A percentile compares a stretch with the other conserved stretches of the same genome.
Evolutionary conservation across 1,139 yeast genomes (phyloP).

Genomic region (Yamadazyma atmosphaerica): DNA sequence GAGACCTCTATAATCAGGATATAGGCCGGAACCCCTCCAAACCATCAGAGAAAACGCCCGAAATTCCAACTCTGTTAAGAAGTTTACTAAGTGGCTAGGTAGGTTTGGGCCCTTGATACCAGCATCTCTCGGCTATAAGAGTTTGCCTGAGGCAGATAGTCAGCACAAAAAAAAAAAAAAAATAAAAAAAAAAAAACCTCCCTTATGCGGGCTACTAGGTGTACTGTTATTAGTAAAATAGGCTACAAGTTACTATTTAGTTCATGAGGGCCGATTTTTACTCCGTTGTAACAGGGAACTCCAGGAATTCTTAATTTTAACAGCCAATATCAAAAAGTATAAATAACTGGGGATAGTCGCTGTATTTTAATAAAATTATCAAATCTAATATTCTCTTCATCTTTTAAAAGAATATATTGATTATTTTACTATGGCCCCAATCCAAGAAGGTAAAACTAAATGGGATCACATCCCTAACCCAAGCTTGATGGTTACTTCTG

Average conservation of each 20-base stretch:
- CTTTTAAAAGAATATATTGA: too few species aligned
- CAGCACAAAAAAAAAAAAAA: too few species aligned
- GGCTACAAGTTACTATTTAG: background rate
- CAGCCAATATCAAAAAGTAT: background rate
- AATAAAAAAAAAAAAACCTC: conserved; percentile 1
- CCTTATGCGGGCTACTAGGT: background rate
- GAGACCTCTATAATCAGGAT: background rate
- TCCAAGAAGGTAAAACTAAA: conserved; percentile 16
- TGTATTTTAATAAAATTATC: background rate
- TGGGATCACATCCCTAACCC: conserved; percentile 21
- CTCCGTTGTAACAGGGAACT: conserved; percentile 4
- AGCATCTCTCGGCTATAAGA: too few species aligned
- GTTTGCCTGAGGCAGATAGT: too few species aligned
- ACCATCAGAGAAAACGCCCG: background rate
- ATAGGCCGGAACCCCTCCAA: background rate
- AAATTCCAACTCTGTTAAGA: background rate
- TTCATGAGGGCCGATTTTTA: conserved; percentile 5
- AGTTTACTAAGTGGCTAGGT: too few species aligned
- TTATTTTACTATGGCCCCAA: conserved; percentile 19
- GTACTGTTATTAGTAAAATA: background rate
- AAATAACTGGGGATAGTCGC: background rate
- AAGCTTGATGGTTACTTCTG: conserved; percentile 18
- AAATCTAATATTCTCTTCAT: too few species aligned
- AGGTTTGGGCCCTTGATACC: too few species aligned
- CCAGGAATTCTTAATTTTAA: background rate